Evolutionary conservation across 2,329 filamentous ascomycete genomes (phyloP).

Genomic region (Talaromyces funiculosus): DNA sequence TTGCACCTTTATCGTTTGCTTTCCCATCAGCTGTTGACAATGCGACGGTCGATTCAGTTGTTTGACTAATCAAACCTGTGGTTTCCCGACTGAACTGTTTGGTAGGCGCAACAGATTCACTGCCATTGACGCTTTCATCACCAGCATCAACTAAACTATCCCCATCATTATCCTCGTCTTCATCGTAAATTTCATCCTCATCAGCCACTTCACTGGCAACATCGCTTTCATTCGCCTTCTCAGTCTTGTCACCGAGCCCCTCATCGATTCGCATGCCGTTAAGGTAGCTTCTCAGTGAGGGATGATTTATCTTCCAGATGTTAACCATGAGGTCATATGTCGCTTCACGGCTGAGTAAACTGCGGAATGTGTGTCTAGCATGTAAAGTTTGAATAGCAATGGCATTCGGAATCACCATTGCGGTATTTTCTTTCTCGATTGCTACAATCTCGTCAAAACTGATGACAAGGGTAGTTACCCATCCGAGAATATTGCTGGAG

Average conservation of each 20-base stretch:
- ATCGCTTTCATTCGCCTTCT: constrained; percentile 66
- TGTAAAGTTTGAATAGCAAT: constrained; percentile 95
- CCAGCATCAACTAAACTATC: constrained; percentile 58
- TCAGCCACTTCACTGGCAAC: constrained; percentile 72
- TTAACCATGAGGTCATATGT: constrained; percentile 97
- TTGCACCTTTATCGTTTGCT: constrained; percentile 46
- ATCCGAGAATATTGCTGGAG: constrained; percentile 96
- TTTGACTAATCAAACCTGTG: constrained; percentile 47
- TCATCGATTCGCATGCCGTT: constrained; percentile 82
- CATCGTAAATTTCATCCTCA: constrained; percentile 56
- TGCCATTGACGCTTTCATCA: constrained; percentile 50
- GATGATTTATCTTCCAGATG: constrained; percentile 97
- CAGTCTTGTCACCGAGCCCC: constrained; percentile 81
- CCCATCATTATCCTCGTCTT: constrained; percentile 49
- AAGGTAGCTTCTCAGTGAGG: constrained; percentile 80
- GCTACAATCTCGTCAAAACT: constrained; percentile 97
- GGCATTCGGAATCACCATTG: constrained; percentile 92
- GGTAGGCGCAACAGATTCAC: constrained; percentile 41
- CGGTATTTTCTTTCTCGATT: constrained; percentile 93
- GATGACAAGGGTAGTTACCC: constrained; percentile 95
- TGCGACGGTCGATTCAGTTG: constrained; percentile 36
- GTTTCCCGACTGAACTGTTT: constrained; percentile 64
- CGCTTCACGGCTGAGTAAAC: constrained; percentile 86
- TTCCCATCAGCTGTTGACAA: constrained; percentile 31
- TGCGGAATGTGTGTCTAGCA: constrained; percentile 91